These are phyloP conservation scores for Drechslera avenae DNA, from an alignment of 2,329 filamentous ascomycete species.

Conservation along the genomic window DNA sequence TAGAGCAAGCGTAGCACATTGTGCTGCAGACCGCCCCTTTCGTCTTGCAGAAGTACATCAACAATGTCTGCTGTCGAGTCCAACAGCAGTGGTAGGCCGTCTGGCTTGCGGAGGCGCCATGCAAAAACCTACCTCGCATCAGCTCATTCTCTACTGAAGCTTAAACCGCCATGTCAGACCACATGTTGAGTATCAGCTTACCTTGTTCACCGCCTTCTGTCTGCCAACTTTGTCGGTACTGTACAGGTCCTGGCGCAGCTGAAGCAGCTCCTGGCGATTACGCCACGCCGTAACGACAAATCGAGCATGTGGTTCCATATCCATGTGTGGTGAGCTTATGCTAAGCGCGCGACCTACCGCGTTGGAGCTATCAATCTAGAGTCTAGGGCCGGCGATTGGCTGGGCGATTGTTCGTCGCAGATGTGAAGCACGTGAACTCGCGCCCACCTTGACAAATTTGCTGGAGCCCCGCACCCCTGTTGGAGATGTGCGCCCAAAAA, in stretches of 20 bases:
- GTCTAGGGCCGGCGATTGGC: slow-evolving; percentile 17
- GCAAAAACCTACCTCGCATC: slow-evolving; percentile 39
- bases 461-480: too few species aligned
- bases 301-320: slow-evolving; percentile 21
- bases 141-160: slow-evolving; percentile 12
- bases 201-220: slow-evolving; percentile 48
- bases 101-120: slow-evolving; percentile 40
- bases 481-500: not conserved
- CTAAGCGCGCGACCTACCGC: not conserved
- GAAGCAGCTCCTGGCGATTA: slow-evolving; percentile 66
- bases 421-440: slow-evolving; percentile 11
- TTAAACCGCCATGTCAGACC: not conserved
- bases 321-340: not conserved
- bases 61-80: slow-evolving; percentile 77
- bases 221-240: slow-evolving; percentile 41
- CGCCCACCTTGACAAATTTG: not conserved
- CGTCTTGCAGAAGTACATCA: slow-evolving; percentile 71
- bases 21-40: slow-evolving; percentile 51
- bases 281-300: slow-evolving; percentile 59
- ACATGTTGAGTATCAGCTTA: slow-evolving; percentile 26
- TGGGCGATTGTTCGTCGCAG: slow-evolving; percentile 1
- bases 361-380: not conserved
- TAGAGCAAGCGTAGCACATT: slow-evolving; percentile 73
- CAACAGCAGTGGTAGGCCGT: slow-evolving; percentile 70
- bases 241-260: slow-evolving; percentile 70